Evolutionary conservation across 495 filamentous ascomycete genomes (phyloP).

Genomic region (Penicillium paxilli): DNA sequence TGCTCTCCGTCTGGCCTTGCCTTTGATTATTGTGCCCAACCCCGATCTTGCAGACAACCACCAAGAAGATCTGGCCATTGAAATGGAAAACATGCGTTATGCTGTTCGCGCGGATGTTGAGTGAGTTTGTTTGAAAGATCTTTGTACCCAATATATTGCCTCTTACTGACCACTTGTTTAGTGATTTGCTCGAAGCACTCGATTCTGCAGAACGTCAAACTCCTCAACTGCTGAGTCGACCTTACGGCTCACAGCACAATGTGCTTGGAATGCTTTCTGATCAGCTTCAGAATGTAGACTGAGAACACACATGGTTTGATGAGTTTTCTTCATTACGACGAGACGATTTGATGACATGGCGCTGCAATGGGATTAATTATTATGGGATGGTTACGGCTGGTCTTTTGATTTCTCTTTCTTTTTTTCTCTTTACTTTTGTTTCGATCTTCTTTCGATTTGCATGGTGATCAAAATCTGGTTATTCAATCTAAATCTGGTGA

Average conservation of each 20-base stretch:
- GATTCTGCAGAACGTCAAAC: constrained; percentile 42
- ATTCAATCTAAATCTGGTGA: too few species aligned
- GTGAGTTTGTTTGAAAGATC: constrained; percentile 39
- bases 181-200: constrained; percentile 45
- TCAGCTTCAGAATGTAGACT: background rate
- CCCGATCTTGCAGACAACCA: constrained; percentile 82
- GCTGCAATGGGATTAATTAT: background rate
- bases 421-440: too few species aligned
- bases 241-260: background rate
- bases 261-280: background rate
- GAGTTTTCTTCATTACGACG: background rate
- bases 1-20: constrained; percentile 64
- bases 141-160: background rate
- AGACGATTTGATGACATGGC: background rate
- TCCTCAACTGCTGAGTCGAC: constrained; percentile 30
- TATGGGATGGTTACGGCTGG: too few species aligned
- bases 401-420: too few species aligned
- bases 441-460: too few species aligned
- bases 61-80: constrained; percentile 80
- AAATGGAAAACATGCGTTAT: constrained; percentile 67
- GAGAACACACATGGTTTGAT: background rate
- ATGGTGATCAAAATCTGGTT: too few species aligned
- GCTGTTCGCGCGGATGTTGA: constrained; percentile 64
- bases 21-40: constrained; percentile 87
- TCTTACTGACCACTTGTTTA: constrained; percentile 12